A percentile compares a stretch with the other conserved stretches of the same genome.
Evolutionary conservation across 2,329 filamentous ascomycete species (phyloP).

Genomic region (Talaromyces islandicus): DNA sequence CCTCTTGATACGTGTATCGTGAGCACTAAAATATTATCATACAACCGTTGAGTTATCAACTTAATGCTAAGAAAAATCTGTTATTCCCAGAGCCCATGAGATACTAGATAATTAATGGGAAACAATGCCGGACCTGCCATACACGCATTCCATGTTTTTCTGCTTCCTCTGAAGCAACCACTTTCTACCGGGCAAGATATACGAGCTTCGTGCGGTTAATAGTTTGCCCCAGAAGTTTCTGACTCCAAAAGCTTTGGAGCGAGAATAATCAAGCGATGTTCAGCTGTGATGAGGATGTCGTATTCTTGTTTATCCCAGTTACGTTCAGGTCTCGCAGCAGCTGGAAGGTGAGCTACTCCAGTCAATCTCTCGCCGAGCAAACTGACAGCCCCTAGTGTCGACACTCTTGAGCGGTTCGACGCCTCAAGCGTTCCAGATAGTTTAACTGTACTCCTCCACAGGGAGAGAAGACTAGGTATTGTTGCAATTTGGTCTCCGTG

Average conservation of each 20-base stretch:
- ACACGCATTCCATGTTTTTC: not conserved
- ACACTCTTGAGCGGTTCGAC: slow-evolving; percentile 33
- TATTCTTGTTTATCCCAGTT: slow-evolving; percentile 19
- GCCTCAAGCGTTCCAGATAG: slow-evolving; percentile 33
- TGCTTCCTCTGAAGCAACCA: not conserved
- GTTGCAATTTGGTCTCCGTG: slow-evolving; percentile 36
- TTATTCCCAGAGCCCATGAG: not conserved
- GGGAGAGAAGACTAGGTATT: slow-evolving; percentile 38
- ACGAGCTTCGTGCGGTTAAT: not conserved
- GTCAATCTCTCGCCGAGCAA: slow-evolving; percentile 37
- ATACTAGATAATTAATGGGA: not conserved
- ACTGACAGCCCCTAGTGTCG: slow-evolving; percentile 31
- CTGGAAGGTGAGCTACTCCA: slow-evolving; percentile 31
- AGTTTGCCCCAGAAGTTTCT: slow-evolving; percentile 12
- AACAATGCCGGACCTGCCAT: not conserved
- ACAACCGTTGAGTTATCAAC: not conserved
- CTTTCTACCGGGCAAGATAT: not conserved
- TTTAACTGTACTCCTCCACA: slow-evolving; percentile 38
- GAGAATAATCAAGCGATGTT: slow-evolving; percentile 35
- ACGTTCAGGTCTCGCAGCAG: slow-evolving; percentile 17
- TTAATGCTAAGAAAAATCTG: not conserved
- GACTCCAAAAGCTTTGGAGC: slow-evolving; percentile 23
- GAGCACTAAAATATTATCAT: not conserved
- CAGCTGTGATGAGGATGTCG: slow-evolving; percentile 36
- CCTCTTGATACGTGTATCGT: not conserved